A percentile compares a stretch with the other conserved stretches of the same genome.
Evolutionary conservation across 306 rosid species (phyloP).

Genomic region (Pterocarpus santalinus): DNA sequence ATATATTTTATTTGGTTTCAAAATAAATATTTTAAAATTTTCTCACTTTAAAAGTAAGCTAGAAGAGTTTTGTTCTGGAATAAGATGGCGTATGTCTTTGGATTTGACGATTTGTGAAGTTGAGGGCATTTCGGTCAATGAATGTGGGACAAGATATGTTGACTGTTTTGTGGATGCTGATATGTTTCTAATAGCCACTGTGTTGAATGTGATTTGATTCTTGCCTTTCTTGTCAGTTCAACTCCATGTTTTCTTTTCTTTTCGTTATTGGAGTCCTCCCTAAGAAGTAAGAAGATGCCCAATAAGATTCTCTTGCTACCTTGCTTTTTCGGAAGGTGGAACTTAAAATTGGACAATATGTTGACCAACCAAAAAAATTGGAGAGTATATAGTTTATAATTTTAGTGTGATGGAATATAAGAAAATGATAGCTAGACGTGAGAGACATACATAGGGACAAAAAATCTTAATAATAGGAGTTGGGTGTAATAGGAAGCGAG

Average conservation of each 20-base stretch:
- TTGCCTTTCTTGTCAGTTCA: constrained; percentile 20
- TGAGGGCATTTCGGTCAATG: constrained; percentile 51
- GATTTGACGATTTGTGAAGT: not conserved
- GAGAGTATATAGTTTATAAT: not conserved
- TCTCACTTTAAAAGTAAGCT: not conserved
- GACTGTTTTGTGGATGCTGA: constrained; percentile 33
- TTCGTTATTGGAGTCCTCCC: not conserved
- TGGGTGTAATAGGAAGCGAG: too few relatives aligned
- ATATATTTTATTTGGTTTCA: too few relatives aligned
- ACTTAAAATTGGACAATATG: not conserved
- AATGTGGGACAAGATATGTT: constrained; percentile 46
- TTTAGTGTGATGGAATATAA: too few relatives aligned
- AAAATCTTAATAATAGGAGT: too few relatives aligned
- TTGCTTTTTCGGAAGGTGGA: not conserved
- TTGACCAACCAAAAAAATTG: not conserved
- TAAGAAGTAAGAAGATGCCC: not conserved
- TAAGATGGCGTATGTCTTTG: not conserved
- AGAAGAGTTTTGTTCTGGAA: not conserved
- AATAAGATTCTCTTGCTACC: not conserved
- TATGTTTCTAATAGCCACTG: constrained; percentile 16
- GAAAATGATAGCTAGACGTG: too few relatives aligned
- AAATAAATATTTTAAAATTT: too few relatives aligned
- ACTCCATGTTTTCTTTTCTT: not conserved
- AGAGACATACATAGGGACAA: too few relatives aligned
- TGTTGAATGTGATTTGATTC: constrained; percentile 45